A percentile compares a stretch with the other conserved stretches of the same genome.
These are phyloP conservation scores for Suhomyces xylopsoci DNA, from an alignment of 805 yeast species.

Conservation along the genomic window DNA sequence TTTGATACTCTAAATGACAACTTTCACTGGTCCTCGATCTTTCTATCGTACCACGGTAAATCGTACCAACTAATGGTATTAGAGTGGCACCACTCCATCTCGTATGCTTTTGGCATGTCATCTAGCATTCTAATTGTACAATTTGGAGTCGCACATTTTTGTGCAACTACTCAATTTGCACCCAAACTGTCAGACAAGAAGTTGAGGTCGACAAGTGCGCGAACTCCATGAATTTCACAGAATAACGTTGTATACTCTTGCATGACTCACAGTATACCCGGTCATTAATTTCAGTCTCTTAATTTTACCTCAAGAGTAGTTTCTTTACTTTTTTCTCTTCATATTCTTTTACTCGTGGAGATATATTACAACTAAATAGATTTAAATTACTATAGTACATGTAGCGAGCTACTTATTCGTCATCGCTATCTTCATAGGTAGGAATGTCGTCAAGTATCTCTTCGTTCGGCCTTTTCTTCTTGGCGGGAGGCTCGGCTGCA, in stretches of 20 bases:
- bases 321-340: not conserved
- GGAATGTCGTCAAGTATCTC: conserved; percentile 34
- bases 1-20: no score
- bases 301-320: no score
- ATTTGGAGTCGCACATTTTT: not conserved
- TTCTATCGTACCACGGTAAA: no score
- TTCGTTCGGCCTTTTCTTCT: conserved; percentile 11
- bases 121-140: not conserved
- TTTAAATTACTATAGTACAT: not conserved
- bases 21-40: no score
- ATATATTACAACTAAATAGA: not conserved
- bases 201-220: not conserved
- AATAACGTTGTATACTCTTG: no score
- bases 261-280: no score
- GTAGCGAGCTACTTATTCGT: conserved; percentile 2
- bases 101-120: not conserved
- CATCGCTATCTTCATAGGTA: conserved; percentile 41
- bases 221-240: no score
- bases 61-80: no score
- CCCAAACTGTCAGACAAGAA: not conserved
- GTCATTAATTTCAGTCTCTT: no score
- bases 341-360: not conserved
- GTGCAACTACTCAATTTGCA: not conserved
- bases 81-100: no score
- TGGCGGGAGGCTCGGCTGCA: conserved; percentile 7